phyloP scores from a whole-genome alignment of 2,329 filamentous ascomycete species.

The Colletotrichum sp. region DNA sequence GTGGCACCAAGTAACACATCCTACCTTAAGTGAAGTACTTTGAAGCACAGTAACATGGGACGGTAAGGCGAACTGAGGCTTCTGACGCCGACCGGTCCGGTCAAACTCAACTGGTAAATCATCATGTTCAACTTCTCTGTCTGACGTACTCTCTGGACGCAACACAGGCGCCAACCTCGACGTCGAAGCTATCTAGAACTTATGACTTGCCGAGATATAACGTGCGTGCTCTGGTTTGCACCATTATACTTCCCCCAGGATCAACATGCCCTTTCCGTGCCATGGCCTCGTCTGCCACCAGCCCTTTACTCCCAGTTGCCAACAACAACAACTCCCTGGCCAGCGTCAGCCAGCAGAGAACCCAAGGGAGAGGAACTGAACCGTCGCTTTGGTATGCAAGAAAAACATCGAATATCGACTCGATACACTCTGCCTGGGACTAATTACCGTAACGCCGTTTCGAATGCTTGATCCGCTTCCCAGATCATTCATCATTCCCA shows the following conservation, averaged over 20 bases:
- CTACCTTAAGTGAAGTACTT: neutral
- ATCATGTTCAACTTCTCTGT: neutral
- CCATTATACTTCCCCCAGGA: neutral
- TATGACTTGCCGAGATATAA: neutral
- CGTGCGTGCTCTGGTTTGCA: neutral
- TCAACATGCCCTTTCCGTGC: neutral
- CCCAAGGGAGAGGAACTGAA: neutral
- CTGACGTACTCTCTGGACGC: neutral
- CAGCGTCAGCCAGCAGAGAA: neutral
- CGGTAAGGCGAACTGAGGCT: neutral
- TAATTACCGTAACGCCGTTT: slow-evolving; percentile 25
- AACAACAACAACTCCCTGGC: neutral
- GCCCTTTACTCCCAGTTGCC: neutral
- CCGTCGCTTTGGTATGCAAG: slow-evolving; percentile 12
- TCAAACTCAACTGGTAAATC: neutral
- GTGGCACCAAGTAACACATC: neutral
- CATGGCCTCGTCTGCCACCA: neutral
- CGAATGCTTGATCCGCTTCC: slow-evolving; percentile 25
- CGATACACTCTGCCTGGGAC: slow-evolving; percentile 22
- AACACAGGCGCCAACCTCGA: neutral
- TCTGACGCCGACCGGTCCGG: neutral
- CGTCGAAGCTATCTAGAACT: neutral
- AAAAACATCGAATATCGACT: slow-evolving; percentile 23
- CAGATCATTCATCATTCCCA: slow-evolving; percentile 24
- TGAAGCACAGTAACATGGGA: neutral